phyloP scores from a whole-genome alignment of 306 rosid genomes.

The Quercus gilva region DNA sequence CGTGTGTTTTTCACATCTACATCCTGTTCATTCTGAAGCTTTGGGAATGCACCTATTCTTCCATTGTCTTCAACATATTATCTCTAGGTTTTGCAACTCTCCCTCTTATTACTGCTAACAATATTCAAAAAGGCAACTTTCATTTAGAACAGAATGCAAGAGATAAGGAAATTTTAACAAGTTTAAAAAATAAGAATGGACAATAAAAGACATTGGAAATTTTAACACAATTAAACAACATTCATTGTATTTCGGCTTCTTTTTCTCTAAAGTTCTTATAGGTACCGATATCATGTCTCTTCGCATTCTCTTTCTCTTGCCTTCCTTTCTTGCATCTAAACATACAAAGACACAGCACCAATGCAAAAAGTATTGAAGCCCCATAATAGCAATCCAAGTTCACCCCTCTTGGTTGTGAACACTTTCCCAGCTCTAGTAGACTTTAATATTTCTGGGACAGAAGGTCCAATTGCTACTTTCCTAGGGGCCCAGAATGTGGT shows the following conservation, averaged over 20 bases:
- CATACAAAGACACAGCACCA: slow-evolving; percentile 42
- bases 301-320: slow-evolving; percentile 23
- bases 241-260: too few relatives aligned
- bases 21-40: too few relatives aligned
- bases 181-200: not conserved
- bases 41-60: too few relatives aligned
- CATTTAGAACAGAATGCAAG: not conserved
- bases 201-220: not conserved
- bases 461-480: not conserved
- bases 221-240: too few relatives aligned
- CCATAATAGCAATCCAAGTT: slow-evolving; percentile 57
- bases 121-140: slow-evolving; percentile 4
- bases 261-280: slow-evolving; percentile 32
- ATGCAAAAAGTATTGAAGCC: slow-evolving; percentile 28
- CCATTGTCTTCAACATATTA: not conserved
- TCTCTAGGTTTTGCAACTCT: slow-evolving; percentile 33
- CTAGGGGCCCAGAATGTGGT: slow-evolving; percentile 41
- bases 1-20: too few relatives aligned
- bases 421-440: slow-evolving; percentile 30
- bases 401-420: slow-evolving; percentile 35
- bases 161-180: too few relatives aligned
- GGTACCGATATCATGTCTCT: slow-evolving; percentile 28
- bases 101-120: slow-evolving; percentile 31
- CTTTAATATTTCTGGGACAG: not conserved
- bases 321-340: slow-evolving; percentile 45